Base-by-base conservation (phyloP, 2,329 filamentous ascomycete genomes). In the Penicillium occitanis region DNA sequence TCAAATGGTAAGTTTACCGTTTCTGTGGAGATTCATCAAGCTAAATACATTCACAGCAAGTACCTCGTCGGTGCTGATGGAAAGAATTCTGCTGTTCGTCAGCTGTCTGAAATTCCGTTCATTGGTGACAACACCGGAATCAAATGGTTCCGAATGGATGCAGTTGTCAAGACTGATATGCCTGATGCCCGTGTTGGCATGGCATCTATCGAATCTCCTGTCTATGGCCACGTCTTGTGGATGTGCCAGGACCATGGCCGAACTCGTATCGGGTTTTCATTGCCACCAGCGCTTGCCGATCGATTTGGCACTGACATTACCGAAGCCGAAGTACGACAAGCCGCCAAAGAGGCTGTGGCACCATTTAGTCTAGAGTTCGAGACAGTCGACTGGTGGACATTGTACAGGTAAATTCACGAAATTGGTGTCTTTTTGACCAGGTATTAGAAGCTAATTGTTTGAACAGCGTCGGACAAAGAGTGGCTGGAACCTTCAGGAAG, bases 321-420 rank as follows among this genome's bases (percentile, higher is more conserved):
- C 8, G 50, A 53, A 53, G 50, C 50, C 14, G 50, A 53, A 53
- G 50, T 53, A n/a, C 50, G 50, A 53, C 50, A 53, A 53, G 50
- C 50, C 1, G 50, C 50, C 28, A 53, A 53, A 33, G 50, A 53
- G 28, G 50, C 50, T 30, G 50, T 53, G 14, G 50, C 50, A 30
- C 50, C 50, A 53, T 53, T 53, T 7, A 53, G 50, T 53, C 50
- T 53, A 30, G 50, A 53, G 25, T 53, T 53, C 19, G 50, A 53
- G 28, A 53, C 50, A 10, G 50, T 53, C 17, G 50, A 53, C 28
- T 53, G 50, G 50, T 53, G 50, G 50, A 53, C 50, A 5, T 33
- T 53, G 50, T 53, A 53, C 28, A 53, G 50, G 50, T 33, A 53
- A 33, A 3, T n/a, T 53, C 8, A 8, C 3, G 25, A 51, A 0